Percentiles rank a stretch among this genome's conserved stretches.
These are phyloP conservation scores for Somion occarium DNA, from an alignment of 1,284 basidiomycete genomes.

Conservation along the genomic window DNA sequence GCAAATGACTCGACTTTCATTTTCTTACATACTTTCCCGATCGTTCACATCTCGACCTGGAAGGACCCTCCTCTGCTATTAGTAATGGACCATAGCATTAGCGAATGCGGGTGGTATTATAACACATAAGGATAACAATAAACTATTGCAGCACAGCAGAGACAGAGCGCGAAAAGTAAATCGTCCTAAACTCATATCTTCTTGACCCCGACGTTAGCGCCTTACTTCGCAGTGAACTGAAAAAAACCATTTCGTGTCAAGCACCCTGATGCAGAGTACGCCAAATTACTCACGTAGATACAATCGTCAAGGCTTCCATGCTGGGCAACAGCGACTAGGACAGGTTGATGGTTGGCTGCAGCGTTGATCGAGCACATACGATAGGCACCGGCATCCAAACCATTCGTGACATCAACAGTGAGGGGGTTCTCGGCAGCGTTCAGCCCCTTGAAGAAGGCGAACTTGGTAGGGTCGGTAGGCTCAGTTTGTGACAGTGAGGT, in stretches of 20 bases:
- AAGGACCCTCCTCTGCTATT: too few relatives aligned
- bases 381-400: conserved; percentile 59
- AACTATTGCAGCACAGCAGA: not conserved
- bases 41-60: too few relatives aligned
- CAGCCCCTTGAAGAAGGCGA: conserved; percentile 69
- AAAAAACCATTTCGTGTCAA: not conserved
- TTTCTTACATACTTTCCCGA: too few relatives aligned
- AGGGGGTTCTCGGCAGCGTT: conserved; percentile 45
- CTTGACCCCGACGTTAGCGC: conserved; percentile 3
- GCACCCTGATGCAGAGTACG: not conserved
- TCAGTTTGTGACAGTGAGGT: conserved; percentile 42
- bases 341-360: conserved; percentile 64
- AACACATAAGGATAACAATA: not conserved
- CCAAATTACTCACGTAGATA: conserved; percentile 39
- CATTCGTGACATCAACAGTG: conserved; percentile 46
- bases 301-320: conserved; percentile 48
- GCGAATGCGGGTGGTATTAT: not conserved
- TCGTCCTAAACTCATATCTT: not conserved
- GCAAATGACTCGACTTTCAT: not conserved
- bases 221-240: conserved; percentile 13
- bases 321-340: conserved; percentile 46
- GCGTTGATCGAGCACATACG: conserved; percentile 52
- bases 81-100: too few relatives aligned
- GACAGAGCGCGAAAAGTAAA: not conserved
- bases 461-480: conserved; percentile 48